Base-by-base conservation (phyloP, 192 early-diverging fungal species). In the Coemansia sp. region DNA sequence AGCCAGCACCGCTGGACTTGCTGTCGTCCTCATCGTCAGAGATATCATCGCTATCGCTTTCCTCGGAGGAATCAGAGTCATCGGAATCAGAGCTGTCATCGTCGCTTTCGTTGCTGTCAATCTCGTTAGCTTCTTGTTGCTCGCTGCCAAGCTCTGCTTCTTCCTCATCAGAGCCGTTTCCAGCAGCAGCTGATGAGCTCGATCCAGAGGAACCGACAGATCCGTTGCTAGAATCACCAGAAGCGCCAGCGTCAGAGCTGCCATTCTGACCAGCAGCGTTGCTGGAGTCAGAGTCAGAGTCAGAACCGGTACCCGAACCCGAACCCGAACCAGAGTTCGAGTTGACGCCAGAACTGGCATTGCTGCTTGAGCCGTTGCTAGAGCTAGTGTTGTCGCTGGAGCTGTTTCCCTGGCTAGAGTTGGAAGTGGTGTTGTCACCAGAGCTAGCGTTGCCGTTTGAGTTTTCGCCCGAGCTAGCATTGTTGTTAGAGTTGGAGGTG, bases 11-110 rank as follows among this genome's bases (percentile, higher is more conserved):
- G 58, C 64, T 72, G 41, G 61, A 34, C 17, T n/a, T 22, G 35
- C 52, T 54, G 8, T 63, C 51, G 2, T 70, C 68, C 3, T 70
- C 68, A 51, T 17, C 33, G 37, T 54, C 17, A 15, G 35, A 8
- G 17, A 28, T 34, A 34, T 57, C 55, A 12, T 34, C 17, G 55
- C 12, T 57, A 28, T 57, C 61, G 61, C 37, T 56, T 11, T 68
- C 57, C 57, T 55, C 52, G 17, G 59, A 39, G 14, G 14, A 18
- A 11, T 57, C 55, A 57, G 59, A 39, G 37, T 20, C 37, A 2
- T 41, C 38, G 20, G 37, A 18, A 17, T 61, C 59, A 5, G 33
- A 34, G 18, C 14, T 37, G 35, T 9, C 18, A 17, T 37, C 37
- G 5, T 57, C 55, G 34, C 32, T 57, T 4, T 28, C 28, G 55